phyloP scores from a whole-genome alignment of 2,329 filamentous ascomycete genomes.

The Cladosporium sp. region DNA sequence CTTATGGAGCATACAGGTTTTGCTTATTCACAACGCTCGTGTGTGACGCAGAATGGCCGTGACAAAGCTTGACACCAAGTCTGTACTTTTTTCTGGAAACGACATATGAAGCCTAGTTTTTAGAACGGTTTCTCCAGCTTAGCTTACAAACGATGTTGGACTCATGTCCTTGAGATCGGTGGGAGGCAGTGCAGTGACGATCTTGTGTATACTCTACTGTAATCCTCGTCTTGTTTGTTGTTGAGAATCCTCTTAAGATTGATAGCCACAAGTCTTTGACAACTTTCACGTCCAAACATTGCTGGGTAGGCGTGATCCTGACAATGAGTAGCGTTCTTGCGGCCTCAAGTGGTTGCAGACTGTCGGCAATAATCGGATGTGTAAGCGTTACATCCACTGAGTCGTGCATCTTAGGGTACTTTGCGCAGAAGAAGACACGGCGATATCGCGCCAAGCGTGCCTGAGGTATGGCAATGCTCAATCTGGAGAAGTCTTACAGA shows the following conservation, averaged over 20 bases:
- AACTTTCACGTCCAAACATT: constrained; percentile 1
- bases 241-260: background rate
- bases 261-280: constrained; percentile 1
- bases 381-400: constrained; percentile 5
- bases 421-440: constrained; percentile 1
- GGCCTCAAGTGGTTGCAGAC: constrained; percentile 1
- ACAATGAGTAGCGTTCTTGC: constrained; percentile 3
- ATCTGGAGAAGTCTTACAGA: constrained; percentile 2
- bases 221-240: background rate
- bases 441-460: constrained; percentile 8
- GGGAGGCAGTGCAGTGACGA: background rate
- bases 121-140: constrained; percentile 3
- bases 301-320: constrained; percentile 3
- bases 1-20: constrained; percentile 1
- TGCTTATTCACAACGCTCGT: background rate
- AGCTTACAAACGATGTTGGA: constrained; percentile 2
- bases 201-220: background rate
- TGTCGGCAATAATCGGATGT: background rate
- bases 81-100: background rate
- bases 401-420: background rate
- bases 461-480: constrained; percentile 6
- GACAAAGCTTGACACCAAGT: background rate
- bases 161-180: background rate
- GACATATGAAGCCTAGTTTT: background rate
- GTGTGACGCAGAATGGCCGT: background rate